Conservation (phyloP, 2,329 filamentous ascomycete genomes). For the Aaosphaeria pasadenensis region DNA sequence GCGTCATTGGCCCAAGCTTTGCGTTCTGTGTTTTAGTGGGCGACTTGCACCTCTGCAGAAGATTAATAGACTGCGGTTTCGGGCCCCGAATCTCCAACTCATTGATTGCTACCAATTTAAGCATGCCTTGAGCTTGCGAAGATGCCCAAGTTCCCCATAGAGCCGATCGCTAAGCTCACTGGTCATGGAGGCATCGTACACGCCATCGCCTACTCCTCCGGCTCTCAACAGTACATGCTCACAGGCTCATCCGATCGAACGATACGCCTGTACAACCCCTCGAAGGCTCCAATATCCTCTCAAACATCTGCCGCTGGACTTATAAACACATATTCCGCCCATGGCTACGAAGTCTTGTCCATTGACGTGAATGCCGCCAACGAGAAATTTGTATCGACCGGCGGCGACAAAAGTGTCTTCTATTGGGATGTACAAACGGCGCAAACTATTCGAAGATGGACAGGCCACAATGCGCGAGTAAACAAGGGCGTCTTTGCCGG, state of each 20-base stretch:
- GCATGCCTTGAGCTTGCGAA: no score
- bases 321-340: conserved; percentile 84
- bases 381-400: conserved; percentile 78
- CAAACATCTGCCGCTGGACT: conserved; percentile 44
- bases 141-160: conserved; percentile 39
- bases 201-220: conserved; percentile 50
- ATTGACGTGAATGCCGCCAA: conserved; percentile 73
- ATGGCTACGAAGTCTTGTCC: conserved; percentile 89
- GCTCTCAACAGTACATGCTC: conserved; percentile 59
- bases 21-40: not conserved
- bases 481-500: conserved; percentile 80
- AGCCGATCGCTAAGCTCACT: conserved; percentile 38
- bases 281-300: conserved; percentile 43
- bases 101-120: no score
- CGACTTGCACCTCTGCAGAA: not conserved
- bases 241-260: conserved; percentile 82
- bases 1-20: not conserved
- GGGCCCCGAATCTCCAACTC: no score
- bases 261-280: conserved; percentile 82
- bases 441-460: conserved; percentile 71
- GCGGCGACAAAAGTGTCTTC: conserved; percentile 88
- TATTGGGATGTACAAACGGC: conserved; percentile 90
- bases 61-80: no score
- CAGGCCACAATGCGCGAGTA: conserved; percentile 68
- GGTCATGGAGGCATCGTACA: conserved; percentile 48